These are phyloP conservation scores for Rhododendron ferrugineum DNA, from an alignment of 148 eudicot genomes.

Conservation along the genomic window DNA sequence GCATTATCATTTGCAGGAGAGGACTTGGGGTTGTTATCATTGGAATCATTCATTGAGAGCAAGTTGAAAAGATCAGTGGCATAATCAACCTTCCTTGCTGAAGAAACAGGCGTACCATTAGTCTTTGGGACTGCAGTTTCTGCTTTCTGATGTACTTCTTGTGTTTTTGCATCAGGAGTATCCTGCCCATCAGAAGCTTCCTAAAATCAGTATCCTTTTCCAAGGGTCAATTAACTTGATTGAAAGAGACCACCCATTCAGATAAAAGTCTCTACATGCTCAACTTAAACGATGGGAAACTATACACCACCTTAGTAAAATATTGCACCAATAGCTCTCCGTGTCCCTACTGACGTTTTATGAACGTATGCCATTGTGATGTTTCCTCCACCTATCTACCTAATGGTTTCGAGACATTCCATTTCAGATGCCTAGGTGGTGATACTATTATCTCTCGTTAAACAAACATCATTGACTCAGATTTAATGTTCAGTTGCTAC, in stretches of 20 bases:
- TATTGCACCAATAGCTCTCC: not conserved
- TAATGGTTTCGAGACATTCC: not conserved
- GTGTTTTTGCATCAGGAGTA: slow-evolving; percentile 42
- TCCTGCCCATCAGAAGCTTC: slow-evolving; percentile 31
- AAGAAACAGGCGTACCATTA: slow-evolving; percentile 21
- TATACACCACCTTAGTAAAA: not conserved
- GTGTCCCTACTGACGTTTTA: not conserved
- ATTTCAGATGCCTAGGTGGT: not conserved
- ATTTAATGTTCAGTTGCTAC: not conserved
- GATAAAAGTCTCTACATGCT: not conserved
- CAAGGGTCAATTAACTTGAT: not conserved
- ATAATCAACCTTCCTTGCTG: slow-evolving; percentile 67
- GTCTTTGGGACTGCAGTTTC: slow-evolving; percentile 34
- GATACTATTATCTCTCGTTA: not conserved
- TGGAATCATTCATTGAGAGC: slow-evolving; percentile 77
- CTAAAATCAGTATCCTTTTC: not conserved
- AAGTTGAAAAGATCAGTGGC: slow-evolving; percentile 89
- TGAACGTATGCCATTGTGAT: no score
- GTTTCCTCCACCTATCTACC: not conserved
- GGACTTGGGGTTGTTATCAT: slow-evolving; percentile 51
- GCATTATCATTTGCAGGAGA: slow-evolving; percentile 58
- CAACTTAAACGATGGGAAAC: not conserved
- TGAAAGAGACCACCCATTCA: not conserved
- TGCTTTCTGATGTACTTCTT: slow-evolving; percentile 39
- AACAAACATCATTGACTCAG: not conserved